Evolutionary conservation across 2,329 filamentous ascomycete genomes (phyloP).

Genomic region (Nemania serpens): DNA sequence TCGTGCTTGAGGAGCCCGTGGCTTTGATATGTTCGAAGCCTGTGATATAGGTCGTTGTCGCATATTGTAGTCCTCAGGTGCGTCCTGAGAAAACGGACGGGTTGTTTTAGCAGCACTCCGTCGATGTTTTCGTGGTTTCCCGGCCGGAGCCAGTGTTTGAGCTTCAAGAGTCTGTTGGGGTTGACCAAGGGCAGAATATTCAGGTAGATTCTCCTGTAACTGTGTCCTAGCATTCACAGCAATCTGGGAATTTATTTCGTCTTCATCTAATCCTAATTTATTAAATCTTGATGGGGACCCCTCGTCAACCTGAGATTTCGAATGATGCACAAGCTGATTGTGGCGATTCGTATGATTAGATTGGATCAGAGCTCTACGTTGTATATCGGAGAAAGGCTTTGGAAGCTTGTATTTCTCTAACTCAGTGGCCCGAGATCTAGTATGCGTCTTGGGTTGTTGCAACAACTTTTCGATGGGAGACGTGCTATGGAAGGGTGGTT

Average conservation of each 20-base stretch:
- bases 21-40: slow-evolving; percentile 35
- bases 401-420: slow-evolving; percentile 5
- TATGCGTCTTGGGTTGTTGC: background rate
- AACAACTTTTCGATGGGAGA: background rate
- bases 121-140: background rate
- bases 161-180: background rate
- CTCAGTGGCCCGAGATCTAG: background rate
- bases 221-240: background rate
- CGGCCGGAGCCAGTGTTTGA: background rate
- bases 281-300: background rate
- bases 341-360: slow-evolving; percentile 1
- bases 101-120: background rate
- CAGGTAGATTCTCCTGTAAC: background rate
- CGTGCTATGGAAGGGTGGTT: slow-evolving; percentile 3
- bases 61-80: background rate
- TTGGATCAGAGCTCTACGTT: slow-evolving; percentile 28
- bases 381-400: slow-evolving; percentile 20
- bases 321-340: background rate
- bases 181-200: background rate
- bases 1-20: slow-evolving; percentile 13
- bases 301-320: background rate
- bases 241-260: background rate
- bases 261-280: background rate
- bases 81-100: background rate
- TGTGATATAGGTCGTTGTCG: slow-evolving; percentile 25